phyloP scores from a whole-genome alignment of 148 eudicot species.

The Fagopyrum homotropicum region DNA sequence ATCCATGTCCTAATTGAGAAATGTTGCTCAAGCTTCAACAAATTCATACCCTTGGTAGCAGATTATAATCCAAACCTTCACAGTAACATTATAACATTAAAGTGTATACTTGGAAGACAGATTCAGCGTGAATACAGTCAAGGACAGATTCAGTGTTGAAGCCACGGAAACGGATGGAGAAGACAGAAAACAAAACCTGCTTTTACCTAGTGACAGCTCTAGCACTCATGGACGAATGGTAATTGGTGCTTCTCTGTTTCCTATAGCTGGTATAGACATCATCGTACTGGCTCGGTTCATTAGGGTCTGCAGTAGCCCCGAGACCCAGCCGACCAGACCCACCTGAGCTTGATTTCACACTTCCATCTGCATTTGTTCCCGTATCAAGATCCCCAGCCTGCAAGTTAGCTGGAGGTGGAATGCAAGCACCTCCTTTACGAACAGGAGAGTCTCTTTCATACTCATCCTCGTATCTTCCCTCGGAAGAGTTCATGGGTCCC shows the following conservation, averaged over 20 bases:
- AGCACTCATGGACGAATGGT: constrained; percentile 77
- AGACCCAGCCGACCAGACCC: constrained; percentile 80
- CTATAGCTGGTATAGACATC: constrained; percentile 87
- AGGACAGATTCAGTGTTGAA: neutral
- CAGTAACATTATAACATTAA: neutral
- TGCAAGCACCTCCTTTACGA: constrained; percentile 93
- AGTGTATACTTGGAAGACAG: neutral
- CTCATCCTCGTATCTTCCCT: constrained; percentile 53
- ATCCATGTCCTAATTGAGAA: neutral
- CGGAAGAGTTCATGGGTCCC: constrained; percentile 68
- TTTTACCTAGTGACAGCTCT: constrained; percentile 53
- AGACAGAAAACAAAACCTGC: neutral
- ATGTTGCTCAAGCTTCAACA: constrained; percentile 1
- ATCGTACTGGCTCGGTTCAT: constrained; percentile 83
- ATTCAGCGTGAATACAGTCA: neutral
- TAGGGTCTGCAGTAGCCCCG: constrained; percentile 68
- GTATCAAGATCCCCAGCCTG: constrained; percentile 51
- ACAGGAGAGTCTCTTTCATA: constrained; percentile 62
- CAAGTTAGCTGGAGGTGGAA: constrained; percentile 83
- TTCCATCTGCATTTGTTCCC: constrained; percentile 48
- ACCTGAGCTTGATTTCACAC: constrained; percentile 47
- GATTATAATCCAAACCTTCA: neutral
- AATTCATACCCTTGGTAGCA: neutral
- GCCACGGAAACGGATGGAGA: neutral
- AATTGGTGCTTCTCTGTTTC: constrained; percentile 79